phyloP scores from a whole-genome alignment of 2,329 filamentous ascomycete species.

The Teratosphaeria destructans region DNA sequence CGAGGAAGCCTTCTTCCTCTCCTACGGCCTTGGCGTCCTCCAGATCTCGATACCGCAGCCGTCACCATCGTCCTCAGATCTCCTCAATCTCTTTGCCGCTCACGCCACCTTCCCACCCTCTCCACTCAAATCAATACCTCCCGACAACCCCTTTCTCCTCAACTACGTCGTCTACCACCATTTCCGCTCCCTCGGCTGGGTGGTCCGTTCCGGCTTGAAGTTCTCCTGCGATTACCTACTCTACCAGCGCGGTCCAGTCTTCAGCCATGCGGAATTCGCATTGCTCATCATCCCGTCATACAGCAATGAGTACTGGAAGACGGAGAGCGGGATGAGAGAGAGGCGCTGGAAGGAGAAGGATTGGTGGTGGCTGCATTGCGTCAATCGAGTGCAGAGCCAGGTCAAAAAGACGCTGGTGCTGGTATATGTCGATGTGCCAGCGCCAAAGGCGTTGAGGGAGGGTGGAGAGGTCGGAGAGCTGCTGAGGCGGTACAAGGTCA shows the following conservation, averaged over 20 bases:
- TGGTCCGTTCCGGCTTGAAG: constrained; percentile 83
- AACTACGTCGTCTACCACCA: constrained; percentile 91
- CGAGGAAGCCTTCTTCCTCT: constrained; percentile 86
- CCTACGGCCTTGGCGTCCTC: constrained; percentile 68
- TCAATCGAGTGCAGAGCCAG: constrained; percentile 81
- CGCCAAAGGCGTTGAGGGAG: constrained; percentile 40
- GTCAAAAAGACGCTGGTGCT: constrained; percentile 84
- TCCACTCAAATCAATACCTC: constrained; percentile 22
- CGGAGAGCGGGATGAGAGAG: constrained; percentile 28
- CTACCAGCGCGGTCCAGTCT: constrained; percentile 85
- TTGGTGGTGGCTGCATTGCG: constrained; percentile 80
- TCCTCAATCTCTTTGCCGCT: constrained; percentile 48
- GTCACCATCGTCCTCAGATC: constrained; percentile 21
- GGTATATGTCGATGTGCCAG: constrained; percentile 83
- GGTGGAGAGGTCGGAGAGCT: constrained; percentile 36
- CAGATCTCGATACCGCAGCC: constrained; percentile 34
- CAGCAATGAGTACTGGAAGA: constrained; percentile 58
- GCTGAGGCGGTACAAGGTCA: constrained; percentile 61
- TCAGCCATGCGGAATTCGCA: constrained; percentile 90
- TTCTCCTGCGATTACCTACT: constrained; percentile 93
- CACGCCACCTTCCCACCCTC: constrained; percentile 29
- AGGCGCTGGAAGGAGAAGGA: constrained; percentile 35
- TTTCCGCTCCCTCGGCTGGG: constrained; percentile 91
- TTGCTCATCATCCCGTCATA: constrained; percentile 78
- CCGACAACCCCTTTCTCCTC: constrained; percentile 76